phyloP scores from a whole-genome alignment of 2,329 filamentous ascomycete genomes.

The Trichoderma semiorbis region DNA sequence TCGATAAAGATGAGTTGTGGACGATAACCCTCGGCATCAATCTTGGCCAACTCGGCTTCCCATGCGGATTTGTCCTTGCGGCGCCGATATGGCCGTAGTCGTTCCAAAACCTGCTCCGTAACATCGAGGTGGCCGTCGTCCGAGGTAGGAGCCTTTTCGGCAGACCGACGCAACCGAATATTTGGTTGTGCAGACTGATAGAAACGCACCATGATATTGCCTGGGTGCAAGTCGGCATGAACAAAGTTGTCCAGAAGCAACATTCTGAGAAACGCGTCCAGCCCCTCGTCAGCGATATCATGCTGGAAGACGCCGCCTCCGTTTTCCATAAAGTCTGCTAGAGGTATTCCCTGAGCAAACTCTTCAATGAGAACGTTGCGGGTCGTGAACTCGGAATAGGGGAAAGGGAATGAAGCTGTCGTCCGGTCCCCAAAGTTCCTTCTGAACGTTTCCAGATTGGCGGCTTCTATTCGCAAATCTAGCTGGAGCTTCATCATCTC shows the following conservation, averaged over 20 bases:
- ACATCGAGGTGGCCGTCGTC: slow-evolving; percentile 62
- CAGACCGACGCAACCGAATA: slow-evolving; percentile 39
- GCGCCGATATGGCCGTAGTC: slow-evolving; percentile 68
- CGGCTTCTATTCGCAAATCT: slow-evolving; percentile 89
- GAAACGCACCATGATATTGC: slow-evolving; percentile 99
- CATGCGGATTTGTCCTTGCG: slow-evolving; percentile 64
- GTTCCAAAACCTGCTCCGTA: slow-evolving; percentile 79
- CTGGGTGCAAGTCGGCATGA: slow-evolving; percentile 92
- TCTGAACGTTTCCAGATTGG: slow-evolving; percentile 84
- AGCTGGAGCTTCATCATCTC: slow-evolving; percentile 99
- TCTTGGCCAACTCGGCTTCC: slow-evolving; percentile 67
- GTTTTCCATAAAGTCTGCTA: slow-evolving; percentile 85
- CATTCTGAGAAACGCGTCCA: slow-evolving; percentile 96
- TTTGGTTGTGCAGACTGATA: slow-evolving; percentile 77
- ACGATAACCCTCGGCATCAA: slow-evolving; percentile 83
- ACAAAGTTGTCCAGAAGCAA: slow-evolving; percentile 96
- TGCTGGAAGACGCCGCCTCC: slow-evolving; percentile 90
- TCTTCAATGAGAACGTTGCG: slow-evolving; percentile 91
- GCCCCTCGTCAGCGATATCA: slow-evolving; percentile 90
- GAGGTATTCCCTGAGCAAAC: slow-evolving; percentile 89
- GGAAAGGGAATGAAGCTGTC: slow-evolving; percentile 95
- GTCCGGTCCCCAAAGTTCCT: slow-evolving; percentile 84
- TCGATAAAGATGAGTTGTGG: slow-evolving; percentile 98
- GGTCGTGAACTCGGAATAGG: slow-evolving; percentile 88
- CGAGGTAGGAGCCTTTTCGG: slow-evolving; percentile 32